Percentiles rank a stretch among this genome's conserved stretches.
Evolutionary conservation across 2,329 filamentous ascomycete species (phyloP).

Genomic region (Grosmannia serpens): DNA sequence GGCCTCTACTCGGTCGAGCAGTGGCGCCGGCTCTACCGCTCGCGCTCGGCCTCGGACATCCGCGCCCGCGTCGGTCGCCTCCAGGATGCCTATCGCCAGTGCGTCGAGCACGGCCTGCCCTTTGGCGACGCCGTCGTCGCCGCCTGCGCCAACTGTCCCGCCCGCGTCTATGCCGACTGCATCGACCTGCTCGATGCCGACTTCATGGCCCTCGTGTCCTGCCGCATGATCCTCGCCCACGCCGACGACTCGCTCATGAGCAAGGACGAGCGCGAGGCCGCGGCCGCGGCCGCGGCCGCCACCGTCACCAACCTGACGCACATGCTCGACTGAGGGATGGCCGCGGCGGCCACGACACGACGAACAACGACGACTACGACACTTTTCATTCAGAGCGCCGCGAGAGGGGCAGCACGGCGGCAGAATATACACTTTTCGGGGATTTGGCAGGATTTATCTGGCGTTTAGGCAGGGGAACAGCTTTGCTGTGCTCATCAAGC

Average conservation of each 20-base stretch:
- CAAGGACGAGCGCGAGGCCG: conserved; percentile 8
- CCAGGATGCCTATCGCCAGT: conserved; percentile 12
- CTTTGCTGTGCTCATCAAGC: no score
- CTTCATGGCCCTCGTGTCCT: conserved; percentile 14
- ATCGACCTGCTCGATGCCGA: conserved; percentile 11
- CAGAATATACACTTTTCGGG: no score
- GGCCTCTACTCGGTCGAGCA: conserved; percentile 13
- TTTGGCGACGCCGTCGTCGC: conserved; percentile 11
- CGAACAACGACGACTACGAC: background rate
- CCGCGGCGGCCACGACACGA: background rate
- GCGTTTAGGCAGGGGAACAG: no score
- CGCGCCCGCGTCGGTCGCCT: conserved; percentile 9
- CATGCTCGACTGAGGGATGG: background rate
- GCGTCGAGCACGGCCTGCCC: conserved; percentile 10
- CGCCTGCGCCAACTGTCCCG: conserved; percentile 13
- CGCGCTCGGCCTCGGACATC: conserved; percentile 10
- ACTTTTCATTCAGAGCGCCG: no score
- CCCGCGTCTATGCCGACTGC: conserved; percentile 12
- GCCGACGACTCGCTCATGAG: conserved; percentile 7
- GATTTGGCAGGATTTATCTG: no score
- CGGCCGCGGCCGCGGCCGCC: background rate
- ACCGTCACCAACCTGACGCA: background rate
- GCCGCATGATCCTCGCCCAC: conserved; percentile 12
- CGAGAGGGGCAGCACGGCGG: no score
- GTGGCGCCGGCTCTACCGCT: conserved; percentile 13